Evolutionary conservation across 192 early-diverging fungal genomes (phyloP), one percentile per base, ranked within the genome.

Genomic region (Linnemannia exigua): DNA sequence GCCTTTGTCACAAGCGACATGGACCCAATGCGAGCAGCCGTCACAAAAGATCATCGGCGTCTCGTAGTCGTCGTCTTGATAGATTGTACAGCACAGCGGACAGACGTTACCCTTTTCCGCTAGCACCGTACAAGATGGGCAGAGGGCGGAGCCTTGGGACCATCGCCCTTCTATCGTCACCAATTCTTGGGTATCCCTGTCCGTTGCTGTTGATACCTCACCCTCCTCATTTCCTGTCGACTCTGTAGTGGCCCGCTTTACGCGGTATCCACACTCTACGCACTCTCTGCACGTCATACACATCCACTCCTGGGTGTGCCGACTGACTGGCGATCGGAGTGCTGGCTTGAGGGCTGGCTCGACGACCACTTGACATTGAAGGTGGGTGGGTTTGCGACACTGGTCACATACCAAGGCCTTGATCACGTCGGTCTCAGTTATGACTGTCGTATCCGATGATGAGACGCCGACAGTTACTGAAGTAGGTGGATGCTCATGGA

Each of bases 31-130:
- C 8, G 82, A 79, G 70, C 93, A 94, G 12, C 90, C 82, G 61
- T 94, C 93, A 73, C 92, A 94, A 83, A 90, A 90, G 20, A 94
- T 90, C 92, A 94, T 93, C 38, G 86, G 91, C 47, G 90, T 87
- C 71, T 90, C 90, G 68, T 90, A 86, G 48, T 87, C 82, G 33
- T 80, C 85, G 63, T 90, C 85, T 14, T 87, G 75, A 54, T 94
- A 92, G 7, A 90, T 82, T n/a, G 87, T 78, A 19, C 90, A 63
- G 82, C 93, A 94, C 44, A 89, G 78, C 15, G 91, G 91, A 47
- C 93, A 94, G 41, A 93, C 84, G 12, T 90, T 89, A 0, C 88
- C 93, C 28, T 88, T 87, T 17, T 84, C 88, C 16, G 90, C 87
- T 38, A 91, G 85, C 66, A 69, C 51, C 1, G 92, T 89, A 67